Percentiles rank a stretch among this genome's conserved stretches.
Conservation (phyloP, 768 basidiomycete species). For the Lactarius hatsudake region DNA sequence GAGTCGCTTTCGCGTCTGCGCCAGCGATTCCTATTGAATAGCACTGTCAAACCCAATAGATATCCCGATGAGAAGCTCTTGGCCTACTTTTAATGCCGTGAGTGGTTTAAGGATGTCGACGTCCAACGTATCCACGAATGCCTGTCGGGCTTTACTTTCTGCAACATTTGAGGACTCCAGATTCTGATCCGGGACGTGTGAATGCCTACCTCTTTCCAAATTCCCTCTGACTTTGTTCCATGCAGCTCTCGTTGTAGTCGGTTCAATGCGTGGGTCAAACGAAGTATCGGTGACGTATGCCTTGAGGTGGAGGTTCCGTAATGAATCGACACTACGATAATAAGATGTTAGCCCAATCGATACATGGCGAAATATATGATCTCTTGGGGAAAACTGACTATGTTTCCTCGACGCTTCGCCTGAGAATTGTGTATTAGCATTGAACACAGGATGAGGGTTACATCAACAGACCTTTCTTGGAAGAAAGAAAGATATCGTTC, state of each 20-base stretch:
- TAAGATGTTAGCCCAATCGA: not conserved
- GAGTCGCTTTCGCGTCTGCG: constrained; percentile 83
- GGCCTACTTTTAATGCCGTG: constrained; percentile 57
- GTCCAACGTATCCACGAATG: constrained; percentile 68
- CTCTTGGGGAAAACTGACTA: constrained; percentile 56
- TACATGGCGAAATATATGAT: not conserved
- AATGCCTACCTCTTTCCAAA: constrained; percentile 66
- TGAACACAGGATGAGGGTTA: constrained; percentile 22
- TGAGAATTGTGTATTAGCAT: constrained; percentile 33
- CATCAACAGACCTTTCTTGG: constrained; percentile 64
- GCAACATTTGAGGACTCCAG: constrained; percentile 18
- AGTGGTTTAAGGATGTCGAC: constrained; percentile 72
- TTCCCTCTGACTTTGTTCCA: constrained; percentile 88
- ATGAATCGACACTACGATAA: constrained; percentile 60
- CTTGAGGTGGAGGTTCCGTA: constrained; percentile 70
- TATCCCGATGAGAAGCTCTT: not conserved
- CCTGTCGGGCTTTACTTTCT: constrained; percentile 83
- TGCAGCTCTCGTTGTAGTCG: constrained; percentile 61
- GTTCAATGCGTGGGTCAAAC: constrained; percentile 69
- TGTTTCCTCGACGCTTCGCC: constrained; percentile 78
- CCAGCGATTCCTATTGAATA: constrained; percentile 71
- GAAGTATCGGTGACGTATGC: constrained; percentile 65
- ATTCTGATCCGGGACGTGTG: not conserved
- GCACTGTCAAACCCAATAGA: not conserved
- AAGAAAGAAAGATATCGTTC: constrained; percentile 85